Evolutionary conservation across 2,329 filamentous ascomycete genomes (phyloP), one percentile per base, ranked within the genome.

Genomic region (Fusarium nematophilum): DNA sequence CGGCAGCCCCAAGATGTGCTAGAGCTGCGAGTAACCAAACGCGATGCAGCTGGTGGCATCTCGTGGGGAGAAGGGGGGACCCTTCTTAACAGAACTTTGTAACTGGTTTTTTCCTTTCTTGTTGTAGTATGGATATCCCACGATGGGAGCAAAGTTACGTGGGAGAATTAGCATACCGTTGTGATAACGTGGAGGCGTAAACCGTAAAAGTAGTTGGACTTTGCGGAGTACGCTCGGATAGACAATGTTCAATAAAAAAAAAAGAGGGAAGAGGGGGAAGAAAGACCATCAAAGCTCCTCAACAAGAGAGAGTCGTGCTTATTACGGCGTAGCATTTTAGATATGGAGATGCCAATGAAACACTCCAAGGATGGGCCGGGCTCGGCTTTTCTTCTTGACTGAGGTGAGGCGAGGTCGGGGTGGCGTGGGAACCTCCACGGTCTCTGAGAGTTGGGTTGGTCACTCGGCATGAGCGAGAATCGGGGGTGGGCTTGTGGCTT

Each of bases 1-100:
- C 68, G 65, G 60, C 56, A 57, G 46, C 57, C 58, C 56, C 54
- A 65, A 61, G 39, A 52, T 46, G 56, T 67, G 66, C 66, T 54
- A 57, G 46, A 65, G 62, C 54, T 60, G 62, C 49, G 50, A 53
- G 55, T 53, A 57, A 27, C 62, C 64, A 69, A 59, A 60, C 57
- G 68, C 44, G 47, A 57, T 55, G 39, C 51, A 62, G 53, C 14
- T 33, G 53, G 11, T 42, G 37, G 17, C 44, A 34, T 40, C 42
- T 40, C 48, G 43, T 38, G 21, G 42, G 25, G 23, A 50, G 36
- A 53, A 45, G 30, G n/a, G n/a, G n/a, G n/a, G n/a, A n/a, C n/a
- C 26, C 36, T 21, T 47, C 38, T 46, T 57, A 44, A 45, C 42
- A 52, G 54, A 64, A 49, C 11, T 60, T 62, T 63, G 55, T 52